A percentile compares a stretch with the other conserved stretches of the same genome.
These are phyloP conservation scores for Biscutella auriculata DNA, from an alignment of 441 rosid genomes.

Conservation along the genomic window DNA sequence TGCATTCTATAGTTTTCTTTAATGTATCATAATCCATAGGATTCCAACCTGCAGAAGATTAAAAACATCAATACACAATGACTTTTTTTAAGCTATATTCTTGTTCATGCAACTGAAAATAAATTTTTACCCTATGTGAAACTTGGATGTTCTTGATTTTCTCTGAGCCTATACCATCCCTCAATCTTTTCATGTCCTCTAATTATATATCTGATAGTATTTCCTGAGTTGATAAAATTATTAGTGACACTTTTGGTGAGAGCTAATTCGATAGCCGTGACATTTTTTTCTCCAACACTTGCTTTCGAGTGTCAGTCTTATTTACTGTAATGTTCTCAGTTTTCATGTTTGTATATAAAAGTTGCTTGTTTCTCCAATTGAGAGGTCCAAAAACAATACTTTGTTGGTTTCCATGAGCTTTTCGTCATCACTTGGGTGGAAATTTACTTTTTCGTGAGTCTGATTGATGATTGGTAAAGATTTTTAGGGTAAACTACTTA, in stretches of 20 bases:
- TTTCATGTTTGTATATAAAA: conserved; percentile 31
- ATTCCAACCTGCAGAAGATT: conserved; percentile 52
- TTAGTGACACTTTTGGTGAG: neutral
- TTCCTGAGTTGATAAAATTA: conserved; percentile 38
- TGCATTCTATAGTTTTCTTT: conserved; percentile 47
- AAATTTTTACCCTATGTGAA: conserved; percentile 49
- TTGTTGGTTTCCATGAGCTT: conserved; percentile 57
- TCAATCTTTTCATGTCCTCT: conserved; percentile 49
- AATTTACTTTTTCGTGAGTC: conserved; percentile 56
- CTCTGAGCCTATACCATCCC: conserved; percentile 25
- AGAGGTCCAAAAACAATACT: conserved; percentile 78
- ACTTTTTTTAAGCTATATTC: neutral
- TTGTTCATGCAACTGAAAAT: conserved; percentile 2
- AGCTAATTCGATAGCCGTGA: conserved; percentile 26
- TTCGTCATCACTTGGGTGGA: conserved; percentile 90
- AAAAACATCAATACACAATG: conserved; percentile 8
- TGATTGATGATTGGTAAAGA: no score
- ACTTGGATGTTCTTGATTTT: conserved; percentile 50
- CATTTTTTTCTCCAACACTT: conserved; percentile 34
- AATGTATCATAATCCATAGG: conserved; percentile 72
- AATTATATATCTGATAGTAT: conserved; percentile 79
- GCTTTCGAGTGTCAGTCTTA: conserved; percentile 24
- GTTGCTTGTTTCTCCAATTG: conserved; percentile 38
- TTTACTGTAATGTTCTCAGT: conserved; percentile 22
- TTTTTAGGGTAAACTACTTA: no score